phyloP scores from a whole-genome alignment of 176 grass and related monocot genomes.

The Triticum turgidum region DNA sequence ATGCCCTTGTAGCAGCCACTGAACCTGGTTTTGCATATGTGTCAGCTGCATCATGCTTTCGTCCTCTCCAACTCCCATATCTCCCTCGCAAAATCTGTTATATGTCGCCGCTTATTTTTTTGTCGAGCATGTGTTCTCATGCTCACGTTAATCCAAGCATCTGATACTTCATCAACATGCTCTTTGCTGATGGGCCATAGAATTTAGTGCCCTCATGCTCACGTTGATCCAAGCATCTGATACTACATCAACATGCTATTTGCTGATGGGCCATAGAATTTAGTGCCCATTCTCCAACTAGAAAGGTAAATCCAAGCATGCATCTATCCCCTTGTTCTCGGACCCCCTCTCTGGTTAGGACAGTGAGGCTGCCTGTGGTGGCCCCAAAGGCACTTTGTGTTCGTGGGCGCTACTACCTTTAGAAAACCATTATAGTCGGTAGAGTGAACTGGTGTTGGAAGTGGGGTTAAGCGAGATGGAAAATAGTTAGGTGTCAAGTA shows the following conservation, averaged over 20 bases:
- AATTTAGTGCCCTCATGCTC: background rate
- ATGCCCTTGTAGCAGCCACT: background rate
- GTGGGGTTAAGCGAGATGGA: background rate
- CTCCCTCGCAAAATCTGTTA: background rate
- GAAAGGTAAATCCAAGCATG: background rate
- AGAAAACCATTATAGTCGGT: background rate
- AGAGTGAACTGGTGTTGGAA: background rate
- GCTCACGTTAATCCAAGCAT: background rate
- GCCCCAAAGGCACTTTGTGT: background rate
- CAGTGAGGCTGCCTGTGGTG: background rate
- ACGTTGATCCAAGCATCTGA: background rate
- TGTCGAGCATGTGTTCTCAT: background rate
- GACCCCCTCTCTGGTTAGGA: background rate
- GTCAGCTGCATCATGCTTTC: background rate
- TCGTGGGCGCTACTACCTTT: background rate
- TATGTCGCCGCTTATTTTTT: background rate
- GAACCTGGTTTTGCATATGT: background rate
- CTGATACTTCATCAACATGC: background rate
- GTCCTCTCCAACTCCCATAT: background rate
- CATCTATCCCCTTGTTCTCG: background rate
- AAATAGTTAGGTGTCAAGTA: background rate
- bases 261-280: background rate
- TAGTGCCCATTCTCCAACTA: background rate
- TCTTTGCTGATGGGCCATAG: too few species aligned
- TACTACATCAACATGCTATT: background rate